These are phyloP conservation scores for Recurvomyces mirabilis DNA, from an alignment of 495 filamentous ascomycete genomes.

Conservation along the genomic window DNA sequence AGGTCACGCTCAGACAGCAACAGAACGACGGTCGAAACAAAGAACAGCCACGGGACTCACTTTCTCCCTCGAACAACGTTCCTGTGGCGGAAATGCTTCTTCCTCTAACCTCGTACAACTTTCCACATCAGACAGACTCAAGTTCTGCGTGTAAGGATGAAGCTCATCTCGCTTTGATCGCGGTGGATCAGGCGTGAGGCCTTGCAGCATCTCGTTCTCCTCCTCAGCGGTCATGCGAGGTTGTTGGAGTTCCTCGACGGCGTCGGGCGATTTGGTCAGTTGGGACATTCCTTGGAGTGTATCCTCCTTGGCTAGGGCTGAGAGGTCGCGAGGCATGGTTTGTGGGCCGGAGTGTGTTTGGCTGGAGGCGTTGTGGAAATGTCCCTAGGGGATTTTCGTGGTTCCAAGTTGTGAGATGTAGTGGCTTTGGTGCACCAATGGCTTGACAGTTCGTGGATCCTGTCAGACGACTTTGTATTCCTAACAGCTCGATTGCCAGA, in stretches of 20 bases:
- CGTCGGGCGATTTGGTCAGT: conserved; percentile 27
- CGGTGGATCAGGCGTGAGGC: background rate
- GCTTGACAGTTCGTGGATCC: too few species aligned
- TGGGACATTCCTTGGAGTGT: conserved; percentile 24
- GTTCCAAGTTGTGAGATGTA: too few species aligned
- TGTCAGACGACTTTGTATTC: too few species aligned
- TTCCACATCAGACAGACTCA: conserved; percentile 63
- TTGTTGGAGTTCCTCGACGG: conserved; percentile 5
- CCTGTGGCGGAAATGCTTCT: conserved; percentile 56
- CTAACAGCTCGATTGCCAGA: too few species aligned
- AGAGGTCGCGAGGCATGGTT: conserved; percentile 33
- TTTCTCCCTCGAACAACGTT: conserved; percentile 71
- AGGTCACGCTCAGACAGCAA: too few species aligned
- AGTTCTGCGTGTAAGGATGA: conserved; percentile 59
- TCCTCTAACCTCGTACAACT: conserved; percentile 67
- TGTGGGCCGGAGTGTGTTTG: too few species aligned
- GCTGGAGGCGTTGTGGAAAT: too few species aligned
- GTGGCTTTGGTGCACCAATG: too few species aligned
- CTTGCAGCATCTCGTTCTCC: background rate
- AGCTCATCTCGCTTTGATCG: conserved; percentile 31
- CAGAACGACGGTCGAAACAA: too few species aligned
- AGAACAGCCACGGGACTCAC: conserved; percentile 34
- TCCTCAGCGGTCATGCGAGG: conserved; percentile 8
- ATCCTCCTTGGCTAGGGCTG: conserved; percentile 21
- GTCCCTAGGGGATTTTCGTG: too few species aligned